phyloP scores from a whole-genome alignment of 495 filamentous ascomycete species.

The Amorphotheca resinae region DNA sequence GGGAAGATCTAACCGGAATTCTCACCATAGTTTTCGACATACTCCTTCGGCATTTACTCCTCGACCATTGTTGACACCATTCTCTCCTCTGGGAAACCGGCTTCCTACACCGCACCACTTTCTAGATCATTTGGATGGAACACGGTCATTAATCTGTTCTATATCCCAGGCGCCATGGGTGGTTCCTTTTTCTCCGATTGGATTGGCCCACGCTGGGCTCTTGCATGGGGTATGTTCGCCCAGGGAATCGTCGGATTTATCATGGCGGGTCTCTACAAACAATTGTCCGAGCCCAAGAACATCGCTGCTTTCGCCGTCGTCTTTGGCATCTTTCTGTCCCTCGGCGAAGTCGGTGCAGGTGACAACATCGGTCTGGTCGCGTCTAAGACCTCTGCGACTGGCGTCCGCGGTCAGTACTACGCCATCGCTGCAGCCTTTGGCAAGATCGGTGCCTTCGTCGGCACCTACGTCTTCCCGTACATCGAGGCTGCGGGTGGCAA shows the following conservation, averaged over 20 bases:
- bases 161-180: constrained; percentile 66
- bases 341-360: constrained; percentile 80
- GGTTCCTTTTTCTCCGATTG: constrained; percentile 66
- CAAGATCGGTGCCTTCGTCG: constrained; percentile 87
- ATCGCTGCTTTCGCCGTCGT: constrained; percentile 71
- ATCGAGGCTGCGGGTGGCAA: constrained; percentile 53
- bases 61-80: constrained; percentile 58
- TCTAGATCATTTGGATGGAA: constrained; percentile 78
- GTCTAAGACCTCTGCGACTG: constrained; percentile 77
- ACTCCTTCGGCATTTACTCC: constrained; percentile 71
- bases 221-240: constrained; percentile 50
- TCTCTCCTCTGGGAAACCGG: constrained; percentile 28
- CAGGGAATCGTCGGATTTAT: constrained; percentile 77
- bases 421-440: constrained; percentile 74
- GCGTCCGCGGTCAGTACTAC: constrained; percentile 84
- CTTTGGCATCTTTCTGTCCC: constrained; percentile 63
- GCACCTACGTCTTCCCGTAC: constrained; percentile 67
- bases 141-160: constrained; percentile 72
- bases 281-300: constrained; percentile 45
- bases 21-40: constrained; percentile 44
- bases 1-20: constrained; percentile 6
- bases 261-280: constrained; percentile 66
- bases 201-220: constrained; percentile 59
- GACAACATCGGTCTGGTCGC: constrained; percentile 86
- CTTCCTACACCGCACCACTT: constrained; percentile 35